These are phyloP conservation scores for Tricholoma sp. DNA, from an alignment of 768 basidiomycete species.

Conservation along the genomic window DNA sequence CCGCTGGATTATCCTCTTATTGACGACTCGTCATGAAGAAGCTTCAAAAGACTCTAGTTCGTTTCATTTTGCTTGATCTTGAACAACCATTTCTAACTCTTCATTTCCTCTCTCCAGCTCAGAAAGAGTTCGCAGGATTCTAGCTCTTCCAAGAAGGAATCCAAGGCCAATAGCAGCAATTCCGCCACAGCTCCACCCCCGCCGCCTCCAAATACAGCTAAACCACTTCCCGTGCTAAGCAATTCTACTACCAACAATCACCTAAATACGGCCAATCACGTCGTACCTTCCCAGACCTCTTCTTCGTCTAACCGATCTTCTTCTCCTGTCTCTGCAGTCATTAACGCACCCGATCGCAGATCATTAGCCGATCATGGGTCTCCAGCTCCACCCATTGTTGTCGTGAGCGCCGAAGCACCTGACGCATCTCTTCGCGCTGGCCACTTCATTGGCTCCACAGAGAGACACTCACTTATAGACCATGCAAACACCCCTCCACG, in stretches of 20 bases:
- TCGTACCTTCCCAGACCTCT: slow-evolving; percentile 35
- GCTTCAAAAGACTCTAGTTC: slow-evolving; percentile 77
- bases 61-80: slow-evolving; percentile 20
- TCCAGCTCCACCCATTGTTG: slow-evolving; percentile 77
- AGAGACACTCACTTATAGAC: slow-evolving; percentile 48
- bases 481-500: slow-evolving; percentile 56
- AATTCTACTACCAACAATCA: slow-evolving; percentile 28
- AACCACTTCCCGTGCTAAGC: slow-evolving; percentile 56
- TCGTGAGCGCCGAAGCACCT: slow-evolving; percentile 70
- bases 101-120: slow-evolving; percentile 39
- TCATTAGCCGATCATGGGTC: slow-evolving; percentile 40
- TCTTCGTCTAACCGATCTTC: slow-evolving; percentile 39
- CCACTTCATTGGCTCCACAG: slow-evolving; percentile 37
- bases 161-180: slow-evolving; percentile 37
- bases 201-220: slow-evolving; percentile 60
- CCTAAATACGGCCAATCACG: slow-evolving; percentile 32
- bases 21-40: slow-evolving; percentile 60
- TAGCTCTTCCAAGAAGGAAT: slow-evolving; percentile 65
- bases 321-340: slow-evolving; percentile 32
- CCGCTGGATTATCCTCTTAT: not conserved
- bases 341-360: slow-evolving; percentile 56
- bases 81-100: slow-evolving; percentile 14
- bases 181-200: slow-evolving; percentile 42
- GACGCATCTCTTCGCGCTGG: slow-evolving; percentile 41
- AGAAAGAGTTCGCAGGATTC: slow-evolving; percentile 66